phyloP scores from a whole-genome alignment of 257 asterid species.

The Lantana camara region DNA sequence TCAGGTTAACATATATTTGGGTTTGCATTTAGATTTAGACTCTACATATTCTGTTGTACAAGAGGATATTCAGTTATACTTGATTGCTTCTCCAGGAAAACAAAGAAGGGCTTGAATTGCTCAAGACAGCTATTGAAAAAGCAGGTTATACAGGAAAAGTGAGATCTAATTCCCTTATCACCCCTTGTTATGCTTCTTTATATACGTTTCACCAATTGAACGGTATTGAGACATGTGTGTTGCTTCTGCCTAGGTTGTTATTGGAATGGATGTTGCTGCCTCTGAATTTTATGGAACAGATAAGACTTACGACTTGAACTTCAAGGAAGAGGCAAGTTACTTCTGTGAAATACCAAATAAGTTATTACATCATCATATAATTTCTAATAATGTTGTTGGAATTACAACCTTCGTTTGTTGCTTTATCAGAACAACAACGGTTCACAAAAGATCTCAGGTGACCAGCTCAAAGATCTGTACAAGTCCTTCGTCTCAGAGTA shows the following conservation, averaged over 20 bases:
- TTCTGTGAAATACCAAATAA: neutral
- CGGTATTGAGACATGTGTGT: neutral
- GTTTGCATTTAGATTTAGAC: neutral
- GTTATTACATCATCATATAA: neutral
- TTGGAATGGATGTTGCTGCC: conserved; percentile 99
- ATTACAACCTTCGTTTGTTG: neutral
- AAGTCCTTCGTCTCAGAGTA: conserved; percentile 80
- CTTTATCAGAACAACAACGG: conserved; percentile 77
- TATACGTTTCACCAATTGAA: neutral
- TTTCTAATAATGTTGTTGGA: neutral
- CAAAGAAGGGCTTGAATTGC: conserved; percentile 97
- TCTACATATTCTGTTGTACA: conserved; percentile 12
- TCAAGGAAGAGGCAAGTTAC: conserved; percentile 83
- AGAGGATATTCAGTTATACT: conserved; percentile 16
- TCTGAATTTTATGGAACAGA: conserved; percentile 87
- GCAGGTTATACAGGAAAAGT: conserved; percentile 93
- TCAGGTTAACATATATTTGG: conserved; percentile 48
- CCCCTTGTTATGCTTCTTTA: neutral
- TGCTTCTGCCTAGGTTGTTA: conserved; percentile 63
- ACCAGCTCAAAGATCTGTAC: conserved; percentile 89
- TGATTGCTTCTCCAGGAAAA: conserved; percentile 65
- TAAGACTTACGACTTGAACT: conserved; percentile 87
- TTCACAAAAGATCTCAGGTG: conserved; percentile 80
- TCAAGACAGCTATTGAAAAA: conserved; percentile 92
- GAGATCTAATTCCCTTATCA: conserved; percentile 24